phyloP scores from a whole-genome alignment of 441 rosid genomes.

The Populus hybrid region DNA sequence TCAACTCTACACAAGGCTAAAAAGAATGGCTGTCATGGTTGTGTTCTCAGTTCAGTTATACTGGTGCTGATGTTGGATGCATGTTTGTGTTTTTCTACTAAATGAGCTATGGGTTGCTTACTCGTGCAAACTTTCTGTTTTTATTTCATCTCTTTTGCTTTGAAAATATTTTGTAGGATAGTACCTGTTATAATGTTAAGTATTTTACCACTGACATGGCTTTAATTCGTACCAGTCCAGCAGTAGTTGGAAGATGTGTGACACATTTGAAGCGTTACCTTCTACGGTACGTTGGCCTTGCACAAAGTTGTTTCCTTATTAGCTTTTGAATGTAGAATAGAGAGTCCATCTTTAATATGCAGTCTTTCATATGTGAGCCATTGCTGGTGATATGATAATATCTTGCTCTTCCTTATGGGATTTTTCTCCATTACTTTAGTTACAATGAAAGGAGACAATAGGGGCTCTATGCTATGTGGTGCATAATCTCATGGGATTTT shows the following conservation, averaged over 20 bases:
- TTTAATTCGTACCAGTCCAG: slow-evolving; percentile 73
- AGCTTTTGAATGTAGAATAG: slow-evolving; percentile 10
- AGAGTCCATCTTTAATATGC: slow-evolving; percentile 5
- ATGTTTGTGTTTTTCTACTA: not conserved
- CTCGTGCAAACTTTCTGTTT: not conserved
- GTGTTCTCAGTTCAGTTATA: not conserved
- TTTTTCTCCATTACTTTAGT: not conserved
- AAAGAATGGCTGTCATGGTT: not conserved
- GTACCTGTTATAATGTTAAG: slow-evolving; percentile 9
- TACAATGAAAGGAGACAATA: not conserved
- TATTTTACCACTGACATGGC: slow-evolving; percentile 26
- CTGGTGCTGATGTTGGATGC: not conserved
- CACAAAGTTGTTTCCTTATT: slow-evolving; percentile 17
- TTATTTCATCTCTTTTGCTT: not conserved
- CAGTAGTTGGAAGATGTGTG: slow-evolving; percentile 94
- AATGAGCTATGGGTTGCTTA: not conserved
- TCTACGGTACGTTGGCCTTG: slow-evolving; percentile 55
- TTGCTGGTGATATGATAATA: not conserved
- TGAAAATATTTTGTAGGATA: slow-evolving; percentile 5
- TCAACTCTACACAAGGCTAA: not conserved
- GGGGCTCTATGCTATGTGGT: not conserved
- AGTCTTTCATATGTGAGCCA: slow-evolving; percentile 3
- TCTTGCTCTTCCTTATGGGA: not conserved
- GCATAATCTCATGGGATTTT: not conserved
- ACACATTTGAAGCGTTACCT: slow-evolving; percentile 87